Conservation (phyloP, 1,284 basidiomycete species). For the Trametes versicolor region DNA sequence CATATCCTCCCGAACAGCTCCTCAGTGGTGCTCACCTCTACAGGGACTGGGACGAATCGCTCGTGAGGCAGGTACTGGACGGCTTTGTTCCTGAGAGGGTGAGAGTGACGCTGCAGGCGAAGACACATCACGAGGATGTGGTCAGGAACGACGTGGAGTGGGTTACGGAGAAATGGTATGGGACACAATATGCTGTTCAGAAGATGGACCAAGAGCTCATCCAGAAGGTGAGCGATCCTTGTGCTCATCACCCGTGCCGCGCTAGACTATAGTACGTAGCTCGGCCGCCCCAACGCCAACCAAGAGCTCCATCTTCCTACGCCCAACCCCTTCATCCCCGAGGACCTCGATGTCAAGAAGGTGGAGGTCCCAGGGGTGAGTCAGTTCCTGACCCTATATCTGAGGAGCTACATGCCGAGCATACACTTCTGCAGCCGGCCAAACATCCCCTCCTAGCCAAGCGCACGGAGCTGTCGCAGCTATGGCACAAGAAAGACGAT, state of each 20-base stretch:
- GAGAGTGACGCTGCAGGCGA: constrained; percentile 56
- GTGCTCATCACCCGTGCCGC: too few species aligned
- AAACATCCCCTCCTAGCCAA: constrained; percentile 36
- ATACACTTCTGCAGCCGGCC: constrained; percentile 28
- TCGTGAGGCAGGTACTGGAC: constrained; percentile 31
- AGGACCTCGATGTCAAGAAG: constrained; percentile 60
- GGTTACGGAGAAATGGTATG: constrained; percentile 61
- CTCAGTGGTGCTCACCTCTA: constrained; percentile 34
- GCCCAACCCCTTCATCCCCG: constrained; percentile 66
- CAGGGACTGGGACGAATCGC: constrained; percentile 38
- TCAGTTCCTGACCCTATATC: not conserved
- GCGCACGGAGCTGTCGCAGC: constrained; percentile 28
- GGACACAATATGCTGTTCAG: constrained; percentile 59
- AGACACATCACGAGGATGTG: constrained; percentile 43
- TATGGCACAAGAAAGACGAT: constrained; percentile 47
- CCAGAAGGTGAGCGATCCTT: constrained; percentile 45
- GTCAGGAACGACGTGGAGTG: constrained; percentile 52
- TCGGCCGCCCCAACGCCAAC: constrained; percentile 36
- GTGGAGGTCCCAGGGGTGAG: constrained; percentile 54
- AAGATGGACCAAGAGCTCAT: constrained; percentile 54
- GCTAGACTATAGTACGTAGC: constrained; percentile 42
- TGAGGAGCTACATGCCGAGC: not conserved
- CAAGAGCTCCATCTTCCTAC: constrained; percentile 36
- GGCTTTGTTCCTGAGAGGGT: constrained; percentile 49
- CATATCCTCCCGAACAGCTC: constrained; percentile 36